These are phyloP conservation scores for Leishmania guyanensis DNA, from an alignment of 208 protist species.

Conservation along the genomic window DNA sequence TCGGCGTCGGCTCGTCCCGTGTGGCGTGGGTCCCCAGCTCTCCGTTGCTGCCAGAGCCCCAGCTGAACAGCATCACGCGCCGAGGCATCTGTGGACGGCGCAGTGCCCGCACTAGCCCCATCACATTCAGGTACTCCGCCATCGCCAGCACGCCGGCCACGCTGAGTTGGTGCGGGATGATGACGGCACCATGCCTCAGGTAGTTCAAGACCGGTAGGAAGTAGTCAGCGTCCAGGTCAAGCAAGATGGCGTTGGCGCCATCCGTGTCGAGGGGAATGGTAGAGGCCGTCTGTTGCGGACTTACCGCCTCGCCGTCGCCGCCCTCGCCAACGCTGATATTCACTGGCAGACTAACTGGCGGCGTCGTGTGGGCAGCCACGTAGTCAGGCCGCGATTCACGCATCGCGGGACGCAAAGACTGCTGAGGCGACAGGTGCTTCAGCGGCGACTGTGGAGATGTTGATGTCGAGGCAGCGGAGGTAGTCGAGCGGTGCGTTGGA, in stretches of 20 bases:
- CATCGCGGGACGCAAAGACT: not conserved
- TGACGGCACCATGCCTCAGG: constrained; percentile 61
- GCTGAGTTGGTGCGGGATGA: constrained; percentile 59
- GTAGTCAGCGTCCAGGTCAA: constrained; percentile 84
- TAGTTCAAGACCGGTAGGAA: constrained; percentile 86
- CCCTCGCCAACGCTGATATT: not conserved
- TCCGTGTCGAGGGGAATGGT: constrained; percentile 61
- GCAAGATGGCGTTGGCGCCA: constrained; percentile 59
- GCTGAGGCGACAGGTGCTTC: not conserved
- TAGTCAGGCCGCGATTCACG: not conserved
- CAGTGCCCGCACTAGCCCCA: constrained; percentile 56
- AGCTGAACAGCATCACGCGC: constrained; percentile 77
- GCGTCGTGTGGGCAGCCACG: not conserved
- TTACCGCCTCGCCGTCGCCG: constrained; percentile 28
- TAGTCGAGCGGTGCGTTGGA: not conserved
- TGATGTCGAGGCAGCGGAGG: not conserved
- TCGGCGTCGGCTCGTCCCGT: constrained; percentile 58
- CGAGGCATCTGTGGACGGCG: constrained; percentile 35
- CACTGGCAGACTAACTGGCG: not conserved
- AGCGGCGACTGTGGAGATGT: not conserved
- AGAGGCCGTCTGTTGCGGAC: constrained; percentile 18
- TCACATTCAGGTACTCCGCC: constrained; percentile 78
- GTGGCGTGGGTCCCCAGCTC: constrained; percentile 82
- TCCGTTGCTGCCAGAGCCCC: constrained; percentile 74
- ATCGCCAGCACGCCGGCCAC: constrained; percentile 68